Conservation (phyloP, 2,329 filamentous ascomycete species). For the Sarocladiaceae sp. region DNA sequence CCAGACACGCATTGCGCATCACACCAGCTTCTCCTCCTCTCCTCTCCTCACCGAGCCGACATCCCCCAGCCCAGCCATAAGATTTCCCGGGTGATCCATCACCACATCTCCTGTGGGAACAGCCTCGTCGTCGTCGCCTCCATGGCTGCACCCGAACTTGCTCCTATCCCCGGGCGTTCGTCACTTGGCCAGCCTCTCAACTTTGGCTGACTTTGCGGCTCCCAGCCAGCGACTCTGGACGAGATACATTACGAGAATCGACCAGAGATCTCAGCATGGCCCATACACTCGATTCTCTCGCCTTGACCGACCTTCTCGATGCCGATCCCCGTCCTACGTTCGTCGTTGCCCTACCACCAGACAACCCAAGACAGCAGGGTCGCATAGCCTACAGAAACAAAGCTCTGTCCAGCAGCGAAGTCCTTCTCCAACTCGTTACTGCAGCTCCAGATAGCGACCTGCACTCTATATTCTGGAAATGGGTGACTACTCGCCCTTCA, state of each 20-base stretch:
- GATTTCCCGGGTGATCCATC: too few relatives aligned
- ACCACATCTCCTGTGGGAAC: background rate
- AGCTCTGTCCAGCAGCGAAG: slow-evolving; percentile 23
- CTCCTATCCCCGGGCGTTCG: background rate
- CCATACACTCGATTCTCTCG: slow-evolving; percentile 16
- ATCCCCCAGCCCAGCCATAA: too few relatives aligned
- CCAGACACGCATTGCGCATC: too few relatives aligned
- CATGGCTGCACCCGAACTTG: background rate
- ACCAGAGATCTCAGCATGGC: slow-evolving; percentile 7
- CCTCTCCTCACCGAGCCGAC: too few relatives aligned
- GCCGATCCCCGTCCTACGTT: slow-evolving; percentile 37
- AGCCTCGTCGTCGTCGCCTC: background rate
- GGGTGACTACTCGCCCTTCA: slow-evolving; percentile 24
- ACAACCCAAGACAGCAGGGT: background rate
- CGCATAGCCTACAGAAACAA: slow-evolving; percentile 31
- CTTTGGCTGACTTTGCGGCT: too few relatives aligned
- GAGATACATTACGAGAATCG: background rate
- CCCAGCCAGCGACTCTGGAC: too few relatives aligned
- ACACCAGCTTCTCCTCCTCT: too few relatives aligned
- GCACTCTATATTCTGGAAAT: slow-evolving; percentile 32
- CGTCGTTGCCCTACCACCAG: slow-evolving; percentile 20
- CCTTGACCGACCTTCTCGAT: slow-evolving; percentile 33
- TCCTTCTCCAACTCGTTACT: slow-evolving; percentile 25
- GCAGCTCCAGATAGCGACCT: slow-evolving; percentile 22
- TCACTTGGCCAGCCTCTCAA: too few relatives aligned